Evolutionary conservation across 2,329 filamentous ascomycete species (phyloP).

Genomic region (Helotiales sp.): DNA sequence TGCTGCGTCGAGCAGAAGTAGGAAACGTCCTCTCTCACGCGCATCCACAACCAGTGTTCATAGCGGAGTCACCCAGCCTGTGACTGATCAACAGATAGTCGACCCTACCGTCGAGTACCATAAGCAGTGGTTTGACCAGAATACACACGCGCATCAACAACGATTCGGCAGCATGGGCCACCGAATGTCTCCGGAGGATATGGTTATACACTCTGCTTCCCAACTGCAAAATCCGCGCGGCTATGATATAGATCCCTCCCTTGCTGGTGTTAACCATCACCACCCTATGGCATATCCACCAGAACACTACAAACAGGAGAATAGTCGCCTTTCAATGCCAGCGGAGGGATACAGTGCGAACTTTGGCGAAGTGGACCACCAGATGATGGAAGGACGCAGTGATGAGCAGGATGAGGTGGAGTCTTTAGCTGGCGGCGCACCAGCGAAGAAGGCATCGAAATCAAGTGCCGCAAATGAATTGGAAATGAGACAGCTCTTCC

Average conservation of each 20-base stretch:
- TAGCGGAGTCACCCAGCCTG: slow-evolving; percentile 40
- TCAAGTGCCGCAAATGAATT: slow-evolving; percentile 81
- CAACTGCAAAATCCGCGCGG: slow-evolving; percentile 58
- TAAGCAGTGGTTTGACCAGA: slow-evolving; percentile 43
- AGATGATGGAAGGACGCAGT: slow-evolving; percentile 59
- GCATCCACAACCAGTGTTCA: slow-evolving; percentile 55
- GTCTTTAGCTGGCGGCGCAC: slow-evolving; percentile 53
- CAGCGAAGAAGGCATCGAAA: slow-evolving; percentile 62
- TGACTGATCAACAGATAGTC: slow-evolving; percentile 40
- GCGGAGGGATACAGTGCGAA: slow-evolving; percentile 59
- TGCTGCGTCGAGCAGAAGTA: slow-evolving; percentile 48
- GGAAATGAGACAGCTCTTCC: slow-evolving; percentile 77
- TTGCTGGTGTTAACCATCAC: slow-evolving; percentile 52
- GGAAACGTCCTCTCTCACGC: slow-evolving; percentile 51
- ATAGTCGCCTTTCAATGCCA: slow-evolving; percentile 56
- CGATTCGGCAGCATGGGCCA: slow-evolving; percentile 39
- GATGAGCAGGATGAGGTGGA: slow-evolving; percentile 64
- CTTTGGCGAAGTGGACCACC: slow-evolving; percentile 62
- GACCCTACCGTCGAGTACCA: slow-evolving; percentile 36
- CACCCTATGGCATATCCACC: slow-evolving; percentile 51
- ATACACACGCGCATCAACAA: slow-evolving; percentile 39
- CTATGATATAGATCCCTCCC: slow-evolving; percentile 55
- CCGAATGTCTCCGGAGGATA: slow-evolving; percentile 60
- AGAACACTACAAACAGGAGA: slow-evolving; percentile 47
- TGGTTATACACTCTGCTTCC: slow-evolving; percentile 62